Base-by-base conservation (phyloP, 768 basidiomycete genomes). In the Rhizopogon vesiculosus region DNA sequence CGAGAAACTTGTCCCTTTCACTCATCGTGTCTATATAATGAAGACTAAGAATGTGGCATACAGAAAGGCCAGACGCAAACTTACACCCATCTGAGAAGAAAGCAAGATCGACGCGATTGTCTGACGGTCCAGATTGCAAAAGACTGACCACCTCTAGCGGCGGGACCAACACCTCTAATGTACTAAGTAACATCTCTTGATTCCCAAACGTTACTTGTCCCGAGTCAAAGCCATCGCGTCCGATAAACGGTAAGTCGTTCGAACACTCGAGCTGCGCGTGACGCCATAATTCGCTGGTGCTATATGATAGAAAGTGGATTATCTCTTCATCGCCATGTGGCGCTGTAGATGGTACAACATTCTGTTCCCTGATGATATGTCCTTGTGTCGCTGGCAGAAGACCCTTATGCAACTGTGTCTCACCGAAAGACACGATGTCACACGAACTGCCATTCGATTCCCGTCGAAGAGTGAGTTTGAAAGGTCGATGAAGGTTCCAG, bases 81-180 rank as follows among this genome's bases (percentile, higher is more conserved):
- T 57, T 66, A 89, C 89, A 91, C 35, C 89, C 89, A 59, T 91
- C 88, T 0, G 82, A 78, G 66, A 91, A 89, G 70, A 91, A 91
- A 10, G 88, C 81, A 8, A 91, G 70, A 70, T 89, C 83, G 25
- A 89, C 80, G 16, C 89, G 80, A 64, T 91, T 91, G 39, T 66
- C 64, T 10, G 82, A 76, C 7, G 80, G 74, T 0, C 89, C 89
- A 33, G 87, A 86, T 5, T 78, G 70, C 28, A 81, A 72, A 25
- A 91, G 73, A 42, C 84, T 83, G 9, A 75, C 59, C 7, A 89
- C 64, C 55, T 85, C 78, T 38, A 88, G 71, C 2, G 75, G 74
- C 1, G 83, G 84, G 1, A 66, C 29, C 29, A 60, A 54, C 15
- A 60, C 55, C 15, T 51, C 59, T 42, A 57, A 50, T 22, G 15